These are phyloP conservation scores for Candida dajiaensis DNA, from an alignment of 805 yeast genomes.

Conservation along the genomic window DNA sequence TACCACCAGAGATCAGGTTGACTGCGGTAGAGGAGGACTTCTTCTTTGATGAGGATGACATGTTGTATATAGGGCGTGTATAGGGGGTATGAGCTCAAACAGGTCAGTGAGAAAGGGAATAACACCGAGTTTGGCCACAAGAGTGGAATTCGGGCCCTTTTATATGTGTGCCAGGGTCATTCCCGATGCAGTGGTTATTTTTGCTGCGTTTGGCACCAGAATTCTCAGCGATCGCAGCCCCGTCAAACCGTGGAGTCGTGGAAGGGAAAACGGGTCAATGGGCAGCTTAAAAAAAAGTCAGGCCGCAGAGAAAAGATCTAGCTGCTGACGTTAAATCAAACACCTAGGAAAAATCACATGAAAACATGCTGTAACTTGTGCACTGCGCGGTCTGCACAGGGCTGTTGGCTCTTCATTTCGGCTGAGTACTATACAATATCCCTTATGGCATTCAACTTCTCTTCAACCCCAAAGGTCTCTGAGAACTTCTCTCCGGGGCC, in stretches of 20 bases:
- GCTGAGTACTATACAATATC: too few species aligned
- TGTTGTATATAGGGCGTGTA: not conserved
- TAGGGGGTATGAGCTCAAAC: not conserved
- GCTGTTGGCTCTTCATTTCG: too few species aligned
- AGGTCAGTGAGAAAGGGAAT: not conserved
- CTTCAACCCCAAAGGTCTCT: not conserved
- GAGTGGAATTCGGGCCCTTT: not conserved
- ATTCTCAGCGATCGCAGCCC: not conserved
- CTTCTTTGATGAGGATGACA: slow-evolving; percentile 27
- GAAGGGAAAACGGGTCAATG: slow-evolving; percentile 6
- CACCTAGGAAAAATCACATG: not conserved
- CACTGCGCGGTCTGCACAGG: not conserved
- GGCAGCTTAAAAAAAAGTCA: not conserved
- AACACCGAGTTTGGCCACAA: not conserved
- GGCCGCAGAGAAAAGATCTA: too few species aligned
- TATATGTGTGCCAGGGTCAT: not conserved
- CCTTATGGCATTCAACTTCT: too few species aligned
- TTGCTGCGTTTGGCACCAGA: not conserved
- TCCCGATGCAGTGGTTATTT: not conserved
- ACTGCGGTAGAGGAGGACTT: slow-evolving; percentile 41
- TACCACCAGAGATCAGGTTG: slow-evolving; percentile 87
- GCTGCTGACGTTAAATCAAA: too few species aligned
- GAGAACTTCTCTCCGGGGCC: not conserved
- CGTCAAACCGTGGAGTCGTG: slow-evolving; percentile 3
- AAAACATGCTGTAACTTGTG: not conserved